Base-by-base conservation (phyloP, 768 basidiomycete genomes). In the Mrakia frigida region DNA sequence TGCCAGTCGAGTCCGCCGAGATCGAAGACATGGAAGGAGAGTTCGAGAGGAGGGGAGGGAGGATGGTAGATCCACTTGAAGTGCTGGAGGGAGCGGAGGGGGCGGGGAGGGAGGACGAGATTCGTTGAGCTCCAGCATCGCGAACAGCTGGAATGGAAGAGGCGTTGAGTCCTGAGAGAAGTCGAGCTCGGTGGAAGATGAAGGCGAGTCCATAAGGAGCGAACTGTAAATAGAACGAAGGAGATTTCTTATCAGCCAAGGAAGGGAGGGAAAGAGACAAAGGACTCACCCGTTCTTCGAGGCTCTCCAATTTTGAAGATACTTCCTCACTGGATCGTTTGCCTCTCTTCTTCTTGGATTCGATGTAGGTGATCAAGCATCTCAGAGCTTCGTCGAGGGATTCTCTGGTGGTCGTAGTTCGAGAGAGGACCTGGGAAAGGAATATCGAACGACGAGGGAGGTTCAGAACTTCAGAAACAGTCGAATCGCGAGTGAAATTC, bases 121-220 rank as follows among this genome's bases (percentile, higher is more conserved):
- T 25, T 3, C 56, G 25, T 56, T n/a, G 2, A 6, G 11, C 21
- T 1, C 18, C 65, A 16, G 65, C 65, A 23, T 68, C 65, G 11
- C 65, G 65, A 68, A 68, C 65, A 23, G 65, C 65, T 39, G 65
- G 39, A 39, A 68, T 23, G 1, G 65, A 25, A 1, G 65, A 68
- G 11, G 65, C 21, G 11, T 35, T 35, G 35, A 68, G 65, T 25
- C 65, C 65, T 23, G 65, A 37, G 35, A 68, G 65, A 18, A 68
- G 65, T 23, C 65, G 65, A 14, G 65, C 65, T 21, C 39, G 33
- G 13, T 68, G 65, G 65, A 68, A 68, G 65, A 68, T n/a, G 35
- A 41, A n/a, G 13, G 35, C 37, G 35, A 68, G 33, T 1, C 65
- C 65, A 13, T 39, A 68, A n/a, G 65, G 65, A 11, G 35, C 65